A percentile compares a stretch with the other conserved stretches of the same genome.
phyloP scores from a whole-genome alignment of 768 basidiomycete genomes.

The Infundibulicybe gibba region DNA sequence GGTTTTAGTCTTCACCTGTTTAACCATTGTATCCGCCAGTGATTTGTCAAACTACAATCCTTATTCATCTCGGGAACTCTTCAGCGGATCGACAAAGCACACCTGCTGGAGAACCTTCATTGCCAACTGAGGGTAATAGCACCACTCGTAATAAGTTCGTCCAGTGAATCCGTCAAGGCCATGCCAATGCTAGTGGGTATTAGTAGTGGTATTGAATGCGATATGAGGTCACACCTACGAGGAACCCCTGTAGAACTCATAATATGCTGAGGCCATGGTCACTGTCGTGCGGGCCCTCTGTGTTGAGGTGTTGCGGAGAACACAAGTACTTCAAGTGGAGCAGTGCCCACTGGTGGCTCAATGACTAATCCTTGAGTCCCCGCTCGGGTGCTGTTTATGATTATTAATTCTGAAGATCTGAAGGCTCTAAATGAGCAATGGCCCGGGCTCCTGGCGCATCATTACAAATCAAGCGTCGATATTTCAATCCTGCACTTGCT shows the following conservation, averaged over 20 bases:
- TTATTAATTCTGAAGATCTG: too few species aligned
- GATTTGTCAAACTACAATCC: constrained; percentile 87
- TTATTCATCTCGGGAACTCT: neutral
- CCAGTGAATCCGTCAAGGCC: constrained; percentile 95
- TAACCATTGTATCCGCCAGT: constrained; percentile 87
- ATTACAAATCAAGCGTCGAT: too few species aligned
- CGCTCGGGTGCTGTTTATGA: too few species aligned
- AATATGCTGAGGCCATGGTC: constrained; percentile 78
- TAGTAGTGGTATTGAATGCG: constrained; percentile 1
- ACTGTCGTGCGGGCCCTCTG: too few species aligned
- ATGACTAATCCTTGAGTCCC: too few species aligned
- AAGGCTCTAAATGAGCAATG: too few species aligned
- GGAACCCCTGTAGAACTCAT: constrained; percentile 90
- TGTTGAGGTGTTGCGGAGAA: too few species aligned
- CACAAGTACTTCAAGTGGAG: too few species aligned
- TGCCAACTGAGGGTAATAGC: constrained; percentile 96
- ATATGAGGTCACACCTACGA: constrained; percentile 78
- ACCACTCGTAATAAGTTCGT: constrained; percentile 96
- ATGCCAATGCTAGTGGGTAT: constrained; percentile 78
- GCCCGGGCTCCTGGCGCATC: too few species aligned
- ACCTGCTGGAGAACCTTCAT: constrained; percentile 99
- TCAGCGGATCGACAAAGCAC: constrained; percentile 7
- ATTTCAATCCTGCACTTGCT: too few species aligned
- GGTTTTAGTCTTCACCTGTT: constrained; percentile 93
- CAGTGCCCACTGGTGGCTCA: too few species aligned